Evolutionary conservation across 768 basidiomycete genomes (phyloP), one percentile per base, ranked within the genome.

Genomic region (Cytidiella melzeri): DNA sequence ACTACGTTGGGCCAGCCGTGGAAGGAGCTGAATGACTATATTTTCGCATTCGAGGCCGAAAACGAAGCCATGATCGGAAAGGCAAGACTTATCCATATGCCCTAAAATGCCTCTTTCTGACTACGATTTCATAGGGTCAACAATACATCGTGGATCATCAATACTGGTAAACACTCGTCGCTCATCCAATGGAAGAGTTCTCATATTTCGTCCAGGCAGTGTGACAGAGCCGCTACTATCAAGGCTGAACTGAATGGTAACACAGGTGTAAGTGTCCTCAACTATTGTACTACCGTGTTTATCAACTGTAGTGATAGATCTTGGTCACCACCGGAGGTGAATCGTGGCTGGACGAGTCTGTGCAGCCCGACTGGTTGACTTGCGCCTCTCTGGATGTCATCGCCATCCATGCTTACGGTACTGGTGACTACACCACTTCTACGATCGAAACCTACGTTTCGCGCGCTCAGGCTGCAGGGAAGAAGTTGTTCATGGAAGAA

Each of bases 31-130:
- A 59, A 46, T 38, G 61, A 64, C 19, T 64, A 72, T 51, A 69
- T 72, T 48, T 68, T 70, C 45, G 70, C 60, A 1, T 65, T 65
- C 47, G 67, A 69, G 58, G 67, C 68, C 9, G 64, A 70, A 55
- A 69, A 70, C 41, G 68, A 70, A 30, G 60, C 61, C 1, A 61
- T 65, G 64, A 67, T 65, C 30, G 61, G 63, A 18, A 53, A 60
- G 45, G 58, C 57, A 34, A 23, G 41, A 47, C 36, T 18, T 53
- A 23, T 37, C n/a, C 25, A 24, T 45, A 18, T 45, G 13, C 9
- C 7, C 5, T 39, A 43, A 18, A 9, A 7, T 7, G 19, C 15
- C 9, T 41, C 19, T 10, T 21, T 27, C 41, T 26, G 40, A 25
- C 23, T 25, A 9, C 21, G 23, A 30, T 9, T 2, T 37, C 10